These are phyloP conservation scores for Colletotrichum australisinense DNA, from an alignment of 2,329 filamentous ascomycete genomes.

Conservation along the genomic window DNA sequence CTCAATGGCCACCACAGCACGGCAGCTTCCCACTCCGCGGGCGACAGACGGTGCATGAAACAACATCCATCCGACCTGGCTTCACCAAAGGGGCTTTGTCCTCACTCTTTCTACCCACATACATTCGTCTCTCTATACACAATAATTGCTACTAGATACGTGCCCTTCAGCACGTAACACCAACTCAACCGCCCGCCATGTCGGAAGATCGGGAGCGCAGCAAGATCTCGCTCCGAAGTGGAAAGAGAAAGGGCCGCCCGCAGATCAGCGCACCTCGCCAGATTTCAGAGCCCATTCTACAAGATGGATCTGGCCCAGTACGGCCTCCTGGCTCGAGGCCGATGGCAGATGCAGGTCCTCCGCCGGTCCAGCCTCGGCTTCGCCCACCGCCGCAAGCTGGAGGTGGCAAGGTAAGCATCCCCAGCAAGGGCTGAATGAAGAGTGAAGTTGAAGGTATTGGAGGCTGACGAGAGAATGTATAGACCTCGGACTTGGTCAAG, in stretches of 20 bases:
- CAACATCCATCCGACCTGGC: conserved; percentile 14
- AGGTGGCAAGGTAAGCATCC: conserved; percentile 64
- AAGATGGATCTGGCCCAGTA: conserved; percentile 49
- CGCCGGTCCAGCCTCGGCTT: conserved; percentile 18
- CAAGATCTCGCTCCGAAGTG: conserved; percentile 72
- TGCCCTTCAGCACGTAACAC: neutral
- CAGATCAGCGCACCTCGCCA: conserved; percentile 72
- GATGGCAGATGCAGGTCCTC: conserved; percentile 31
- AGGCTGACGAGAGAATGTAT: conserved; percentile 25
- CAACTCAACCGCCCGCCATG: conserved; percentile 54
- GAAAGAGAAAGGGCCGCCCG: conserved; percentile 71
- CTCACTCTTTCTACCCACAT: neutral
- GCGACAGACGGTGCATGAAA: conserved; percentile 26
- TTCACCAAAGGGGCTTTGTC: conserved; percentile 17
- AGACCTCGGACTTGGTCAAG: conserved; percentile 89
- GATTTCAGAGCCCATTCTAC: conserved; percentile 70
- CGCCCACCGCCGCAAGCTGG: conserved; percentile 61
- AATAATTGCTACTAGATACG: neutral
- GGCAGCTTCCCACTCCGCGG: conserved; percentile 27
- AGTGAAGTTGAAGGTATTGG: neutral
- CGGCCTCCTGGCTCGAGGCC: conserved; percentile 40
- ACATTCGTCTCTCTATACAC: neutral
- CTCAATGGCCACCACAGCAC: conserved; percentile 21
- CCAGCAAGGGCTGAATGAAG: neutral
- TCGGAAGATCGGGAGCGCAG: conserved; percentile 65